These are phyloP conservation scores for Neurospora sp. DNA, from an alignment of 495 filamentous ascomycete species.

Conservation along the genomic window DNA sequence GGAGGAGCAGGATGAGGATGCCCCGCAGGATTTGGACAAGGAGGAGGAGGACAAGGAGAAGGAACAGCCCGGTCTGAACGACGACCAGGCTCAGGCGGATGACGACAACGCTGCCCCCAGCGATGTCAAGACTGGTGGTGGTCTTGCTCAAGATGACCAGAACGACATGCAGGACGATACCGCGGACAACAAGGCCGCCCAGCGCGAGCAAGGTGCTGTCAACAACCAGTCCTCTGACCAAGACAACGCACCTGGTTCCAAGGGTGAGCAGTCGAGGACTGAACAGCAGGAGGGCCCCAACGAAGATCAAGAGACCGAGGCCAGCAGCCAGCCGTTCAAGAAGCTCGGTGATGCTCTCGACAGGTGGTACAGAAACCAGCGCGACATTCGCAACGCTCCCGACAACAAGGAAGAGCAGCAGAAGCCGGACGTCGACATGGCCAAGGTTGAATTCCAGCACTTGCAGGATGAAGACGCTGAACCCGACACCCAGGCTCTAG, in stretches of 20 bases:
- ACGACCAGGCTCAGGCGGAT: conserved; percentile 41
- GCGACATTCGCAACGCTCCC: conserved; percentile 62
- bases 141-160: conserved; percentile 45
- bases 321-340: conserved; percentile 62
- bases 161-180: conserved; percentile 33
- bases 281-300: conserved; percentile 45
- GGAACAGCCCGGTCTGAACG: conserved; percentile 24
- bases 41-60: conserved; percentile 21
- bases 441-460: conserved; percentile 68
- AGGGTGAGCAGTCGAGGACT: conserved; percentile 37
- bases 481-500: conserved; percentile 82
- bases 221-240: conserved; percentile 40
- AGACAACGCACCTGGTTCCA: conserved; percentile 38
- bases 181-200: conserved; percentile 32
- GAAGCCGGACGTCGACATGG: conserved; percentile 45
- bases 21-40: conserved; percentile 16
- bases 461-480: conserved; percentile 69
- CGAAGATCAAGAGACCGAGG: conserved; percentile 28
- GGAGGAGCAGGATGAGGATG: conserved; percentile 22
- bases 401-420: conserved; percentile 41
- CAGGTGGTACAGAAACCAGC: conserved; percentile 76
- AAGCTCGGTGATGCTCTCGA: conserved; percentile 92
- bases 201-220: conserved; percentile 38
- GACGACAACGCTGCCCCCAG: conserved; percentile 60
- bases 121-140: conserved; percentile 48